Percentiles rank a stretch among this genome's conserved stretches.
Evolutionary conservation across 1,284 basidiomycete species (phyloP).

Genomic region (Cryptococcus maquisensis): DNA sequence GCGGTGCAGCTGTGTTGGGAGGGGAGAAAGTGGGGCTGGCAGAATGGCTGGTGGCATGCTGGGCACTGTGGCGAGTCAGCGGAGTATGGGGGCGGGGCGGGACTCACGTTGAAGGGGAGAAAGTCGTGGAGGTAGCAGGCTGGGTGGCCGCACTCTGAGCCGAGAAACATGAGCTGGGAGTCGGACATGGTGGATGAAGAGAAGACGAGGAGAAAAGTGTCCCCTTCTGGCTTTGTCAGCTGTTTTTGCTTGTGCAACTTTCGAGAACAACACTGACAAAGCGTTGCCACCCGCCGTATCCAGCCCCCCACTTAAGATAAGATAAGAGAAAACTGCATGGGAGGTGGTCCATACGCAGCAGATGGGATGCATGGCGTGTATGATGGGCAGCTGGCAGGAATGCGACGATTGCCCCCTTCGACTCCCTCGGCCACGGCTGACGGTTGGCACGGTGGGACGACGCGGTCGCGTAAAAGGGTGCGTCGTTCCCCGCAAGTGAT

Average conservation of each 20-base stretch:
- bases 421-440: too few species aligned
- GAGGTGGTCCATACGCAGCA: too few species aligned
- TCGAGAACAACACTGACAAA: background rate
- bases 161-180: constrained; percentile 46
- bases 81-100: background rate
- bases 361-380: too few species aligned
- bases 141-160: constrained; percentile 43
- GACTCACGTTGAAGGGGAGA: constrained; percentile 45
- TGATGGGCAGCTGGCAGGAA: too few species aligned
- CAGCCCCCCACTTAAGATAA: background rate
- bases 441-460: background rate
- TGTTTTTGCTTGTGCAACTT: background rate
- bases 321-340: background rate
- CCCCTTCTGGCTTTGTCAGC: background rate
- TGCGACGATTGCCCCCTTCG: too few species aligned
- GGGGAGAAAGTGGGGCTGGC: constrained; percentile 47
- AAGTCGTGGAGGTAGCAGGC: constrained; percentile 48
- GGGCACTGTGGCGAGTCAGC: constrained; percentile 33
- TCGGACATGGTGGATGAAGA: background rate
- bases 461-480: background rate
- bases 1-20: constrained; percentile 40
- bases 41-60: constrained; percentile 45
- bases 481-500: background rate
- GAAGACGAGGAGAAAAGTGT: background rate
- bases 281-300: constrained; percentile 14